phyloP scores from a whole-genome alignment of 345 rosid genomes.

The Eucalyptus paniculata region DNA sequence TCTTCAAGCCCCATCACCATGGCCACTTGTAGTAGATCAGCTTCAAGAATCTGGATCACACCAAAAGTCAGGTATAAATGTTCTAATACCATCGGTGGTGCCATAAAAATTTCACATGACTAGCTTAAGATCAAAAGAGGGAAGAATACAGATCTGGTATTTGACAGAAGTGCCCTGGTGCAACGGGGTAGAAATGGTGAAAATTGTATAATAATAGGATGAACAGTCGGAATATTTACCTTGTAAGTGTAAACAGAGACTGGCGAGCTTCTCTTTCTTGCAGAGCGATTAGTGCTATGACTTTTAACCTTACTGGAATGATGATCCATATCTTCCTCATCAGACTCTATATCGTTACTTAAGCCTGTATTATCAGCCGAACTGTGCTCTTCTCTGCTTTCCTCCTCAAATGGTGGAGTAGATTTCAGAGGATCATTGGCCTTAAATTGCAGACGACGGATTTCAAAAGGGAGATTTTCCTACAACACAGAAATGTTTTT shows the following conservation, averaged over 20 bases:
- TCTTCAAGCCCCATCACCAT: constrained; percentile 81
- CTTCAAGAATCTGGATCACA: constrained; percentile 52
- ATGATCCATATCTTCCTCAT: constrained; percentile 41
- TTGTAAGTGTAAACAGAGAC: constrained; percentile 57
- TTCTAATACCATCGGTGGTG: not conserved
- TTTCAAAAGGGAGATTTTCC: constrained; percentile 75
- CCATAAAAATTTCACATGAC: not conserved
- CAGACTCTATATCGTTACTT: constrained; percentile 26
- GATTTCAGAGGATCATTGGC: constrained; percentile 21
- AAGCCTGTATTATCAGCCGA: constrained; percentile 12
- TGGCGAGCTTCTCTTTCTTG: constrained; percentile 34
- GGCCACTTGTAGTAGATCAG: constrained; percentile 85
- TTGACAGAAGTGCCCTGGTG: not conserved
- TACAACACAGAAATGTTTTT: not conserved
- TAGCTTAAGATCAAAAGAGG: not conserved
- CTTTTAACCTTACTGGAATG: constrained; percentile 12
- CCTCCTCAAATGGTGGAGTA: constrained; percentile 12
- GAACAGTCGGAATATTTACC: constrained; percentile 23
- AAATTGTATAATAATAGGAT: not conserved
- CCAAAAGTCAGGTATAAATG: not conserved
- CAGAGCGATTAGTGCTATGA: constrained; percentile 10
- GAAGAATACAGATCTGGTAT: not conserved
- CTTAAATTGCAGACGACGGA: constrained; percentile 48
- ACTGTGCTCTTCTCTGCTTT: constrained; percentile 24
- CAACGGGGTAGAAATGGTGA: not conserved